These are phyloP conservation scores for Myxozyma geophila DNA, from an alignment of 805 yeast species.

Conservation along the genomic window DNA sequence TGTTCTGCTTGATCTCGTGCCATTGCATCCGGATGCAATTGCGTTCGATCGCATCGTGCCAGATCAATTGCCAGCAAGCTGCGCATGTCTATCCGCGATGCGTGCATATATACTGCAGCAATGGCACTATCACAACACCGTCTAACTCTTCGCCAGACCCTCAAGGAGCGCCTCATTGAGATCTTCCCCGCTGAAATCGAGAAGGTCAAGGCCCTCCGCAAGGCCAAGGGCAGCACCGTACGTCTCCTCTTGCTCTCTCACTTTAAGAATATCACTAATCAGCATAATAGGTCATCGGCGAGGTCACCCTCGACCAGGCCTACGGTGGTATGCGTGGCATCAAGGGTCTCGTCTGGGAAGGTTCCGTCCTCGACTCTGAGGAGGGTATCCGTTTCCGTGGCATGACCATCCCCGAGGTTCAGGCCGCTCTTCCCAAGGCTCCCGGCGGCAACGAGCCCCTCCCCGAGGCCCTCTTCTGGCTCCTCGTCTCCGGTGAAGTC, in stretches of 20 bases:
- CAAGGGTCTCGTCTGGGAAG: slow-evolving; percentile 86
- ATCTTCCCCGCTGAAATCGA: slow-evolving; percentile 89
- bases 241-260: slow-evolving; percentile 41
- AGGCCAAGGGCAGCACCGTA: slow-evolving; percentile 81
- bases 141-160: slow-evolving; percentile 47
- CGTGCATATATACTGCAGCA: too few species aligned
- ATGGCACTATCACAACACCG: too few species aligned
- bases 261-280: neutral
- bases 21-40: too few species aligned
- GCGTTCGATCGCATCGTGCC: too few species aligned
- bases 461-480: slow-evolving; percentile 79
- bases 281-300: slow-evolving; percentile 58
- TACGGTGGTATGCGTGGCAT: slow-evolving; percentile 93
- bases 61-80: too few species aligned
- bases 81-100: too few species aligned
- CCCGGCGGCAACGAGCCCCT: slow-evolving; percentile 62
- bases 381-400: slow-evolving; percentile 90
- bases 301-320: slow-evolving; percentile 75
- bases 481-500: slow-evolving; percentile 78
- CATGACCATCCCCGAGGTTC: slow-evolving; percentile 78
- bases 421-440: slow-evolving; percentile 73
- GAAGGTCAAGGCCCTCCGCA: slow-evolving; percentile 84
- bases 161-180: slow-evolving; percentile 93
- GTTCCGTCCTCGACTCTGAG: slow-evolving; percentile 79
- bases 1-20: neutral